Percentiles rank a stretch among this genome's conserved stretches.
phyloP scores from a whole-genome alignment of 768 basidiomycete genomes.

The Boletus rubroflammeus region DNA sequence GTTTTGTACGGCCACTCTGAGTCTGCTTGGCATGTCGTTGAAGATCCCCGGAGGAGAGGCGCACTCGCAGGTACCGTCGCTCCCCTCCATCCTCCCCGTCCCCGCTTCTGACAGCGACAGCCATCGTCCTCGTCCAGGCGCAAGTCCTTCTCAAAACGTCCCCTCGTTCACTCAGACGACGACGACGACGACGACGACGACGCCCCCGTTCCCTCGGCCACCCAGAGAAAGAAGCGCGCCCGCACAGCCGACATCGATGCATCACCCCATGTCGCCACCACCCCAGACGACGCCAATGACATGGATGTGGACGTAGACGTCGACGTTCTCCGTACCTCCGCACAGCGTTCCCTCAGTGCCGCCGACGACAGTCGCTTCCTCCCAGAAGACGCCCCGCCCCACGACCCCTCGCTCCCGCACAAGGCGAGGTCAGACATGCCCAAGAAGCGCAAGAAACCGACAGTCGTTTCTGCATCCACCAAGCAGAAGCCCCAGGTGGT shows the following conservation, averaged over 20 bases:
- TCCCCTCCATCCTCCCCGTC: background rate
- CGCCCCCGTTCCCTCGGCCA: conserved; percentile 61
- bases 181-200: no score
- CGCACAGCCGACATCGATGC: conserved; percentile 30
- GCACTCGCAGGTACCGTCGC: conserved; percentile 22
- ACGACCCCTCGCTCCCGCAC: background rate
- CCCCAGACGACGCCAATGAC: conserved; percentile 44
- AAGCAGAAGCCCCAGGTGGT: conserved; percentile 20
- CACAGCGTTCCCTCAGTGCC: conserved; percentile 6
- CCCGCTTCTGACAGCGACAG: conserved; percentile 16
- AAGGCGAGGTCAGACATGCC: conserved; percentile 3
- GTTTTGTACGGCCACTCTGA: conserved; percentile 3
- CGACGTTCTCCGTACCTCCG: conserved; percentile 32
- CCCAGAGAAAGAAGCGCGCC: conserved; percentile 21
- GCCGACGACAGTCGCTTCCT: conserved; percentile 25
- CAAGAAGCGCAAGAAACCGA: conserved; percentile 20
- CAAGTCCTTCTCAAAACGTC: conserved; percentile 23
- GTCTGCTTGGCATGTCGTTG: conserved; percentile 13
- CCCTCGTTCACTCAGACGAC: conserved; percentile 35
- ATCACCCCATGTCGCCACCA: conserved; percentile 27
- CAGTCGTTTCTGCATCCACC: conserved; percentile 6
- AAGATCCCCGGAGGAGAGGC: conserved; percentile 10
- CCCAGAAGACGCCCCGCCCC: background rate
- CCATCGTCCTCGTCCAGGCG: conserved; percentile 17
- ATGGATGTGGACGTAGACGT: conserved; percentile 38